These are phyloP conservation scores for Sarocladiaceae sp. DNA, from an alignment of 2,329 filamentous ascomycete species.

Conservation along the genomic window DNA sequence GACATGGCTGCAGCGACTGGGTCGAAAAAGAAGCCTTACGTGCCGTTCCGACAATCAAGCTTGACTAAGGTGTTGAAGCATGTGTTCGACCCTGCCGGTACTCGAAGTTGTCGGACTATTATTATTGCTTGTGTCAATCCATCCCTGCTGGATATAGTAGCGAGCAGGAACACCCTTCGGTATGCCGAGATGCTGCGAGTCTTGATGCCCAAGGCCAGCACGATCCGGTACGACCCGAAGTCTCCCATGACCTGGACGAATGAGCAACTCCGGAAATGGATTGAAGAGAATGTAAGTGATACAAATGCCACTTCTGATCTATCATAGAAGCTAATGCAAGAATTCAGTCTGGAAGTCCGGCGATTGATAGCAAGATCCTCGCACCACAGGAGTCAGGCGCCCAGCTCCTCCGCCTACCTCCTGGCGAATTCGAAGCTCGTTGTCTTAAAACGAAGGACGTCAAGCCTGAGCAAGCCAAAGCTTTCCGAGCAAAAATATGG, in stretches of 20 bases:
- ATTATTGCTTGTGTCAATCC: constrained; percentile 45
- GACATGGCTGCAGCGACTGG: constrained; percentile 18
- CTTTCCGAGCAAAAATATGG: constrained; percentile 39
- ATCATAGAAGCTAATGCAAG: too few species aligned
- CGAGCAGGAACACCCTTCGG: constrained; percentile 44
- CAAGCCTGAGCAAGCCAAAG: constrained; percentile 32
- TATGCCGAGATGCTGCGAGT: constrained; percentile 45
- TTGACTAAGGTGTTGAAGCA: constrained; percentile 46
- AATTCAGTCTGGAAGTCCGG: constrained; percentile 33
- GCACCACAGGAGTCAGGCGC: constrained; percentile 36
- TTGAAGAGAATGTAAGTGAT: constrained; percentile 33
- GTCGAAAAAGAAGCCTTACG: constrained; percentile 28
- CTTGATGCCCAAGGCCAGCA: constrained; percentile 24
- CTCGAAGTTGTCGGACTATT: constrained; percentile 36
- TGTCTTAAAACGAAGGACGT: constrained; percentile 33
- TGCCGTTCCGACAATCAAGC: constrained; percentile 42
- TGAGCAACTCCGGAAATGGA: constrained; percentile 33
- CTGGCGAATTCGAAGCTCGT: constrained; percentile 33
- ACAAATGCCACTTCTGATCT: constrained; percentile 23
- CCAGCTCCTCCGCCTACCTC: constrained; percentile 35
- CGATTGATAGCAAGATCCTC: constrained; percentile 27
- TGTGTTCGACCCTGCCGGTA: constrained; percentile 39
- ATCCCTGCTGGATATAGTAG: constrained; percentile 35
- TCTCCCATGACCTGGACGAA: constrained; percentile 36
- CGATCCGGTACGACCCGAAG: constrained; percentile 18